Conservation (phyloP, 306 rosid species). For the Myrica gale region DNA sequence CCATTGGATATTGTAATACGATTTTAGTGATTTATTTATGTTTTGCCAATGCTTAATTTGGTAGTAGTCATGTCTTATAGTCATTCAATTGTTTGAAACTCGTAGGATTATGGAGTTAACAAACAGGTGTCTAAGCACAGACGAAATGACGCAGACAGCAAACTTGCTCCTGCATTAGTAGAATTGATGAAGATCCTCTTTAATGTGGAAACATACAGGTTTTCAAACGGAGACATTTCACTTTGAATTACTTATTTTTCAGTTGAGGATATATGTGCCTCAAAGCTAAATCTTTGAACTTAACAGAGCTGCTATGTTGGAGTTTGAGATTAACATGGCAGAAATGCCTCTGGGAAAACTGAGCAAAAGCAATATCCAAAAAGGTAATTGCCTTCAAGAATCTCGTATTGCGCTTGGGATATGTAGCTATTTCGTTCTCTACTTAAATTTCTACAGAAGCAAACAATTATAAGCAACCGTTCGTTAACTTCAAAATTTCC, state of each 20-base stretch:
- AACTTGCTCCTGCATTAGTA: constrained; percentile 61
- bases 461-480: background rate
- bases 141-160: constrained; percentile 41
- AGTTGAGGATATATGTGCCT: background rate
- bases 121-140: constrained; percentile 60
- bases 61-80: constrained; percentile 12
- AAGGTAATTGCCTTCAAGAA: constrained; percentile 46
- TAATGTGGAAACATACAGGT: constrained; percentile 97
- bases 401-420: background rate
- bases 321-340: constrained; percentile 92
- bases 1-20: constrained; percentile 81
- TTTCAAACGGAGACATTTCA: constrained; percentile 15
- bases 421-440: background rate
- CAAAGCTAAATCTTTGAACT: constrained; percentile 38
- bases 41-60: constrained; percentile 16
- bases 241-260: constrained; percentile 15
- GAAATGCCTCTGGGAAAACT: constrained; percentile 99
- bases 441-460: background rate
- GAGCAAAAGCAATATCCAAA: constrained; percentile 84
- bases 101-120: constrained; percentile 91
- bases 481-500: constrained; percentile 21
- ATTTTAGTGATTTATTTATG: constrained; percentile 18
- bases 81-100: constrained; percentile 29
- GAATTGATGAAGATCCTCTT: constrained; percentile 93
- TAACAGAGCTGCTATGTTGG: constrained; percentile 98